These are phyloP conservation scores for Kwoniella botswanensis DNA, from an alignment of 768 basidiomycete species.

Conservation along the genomic window DNA sequence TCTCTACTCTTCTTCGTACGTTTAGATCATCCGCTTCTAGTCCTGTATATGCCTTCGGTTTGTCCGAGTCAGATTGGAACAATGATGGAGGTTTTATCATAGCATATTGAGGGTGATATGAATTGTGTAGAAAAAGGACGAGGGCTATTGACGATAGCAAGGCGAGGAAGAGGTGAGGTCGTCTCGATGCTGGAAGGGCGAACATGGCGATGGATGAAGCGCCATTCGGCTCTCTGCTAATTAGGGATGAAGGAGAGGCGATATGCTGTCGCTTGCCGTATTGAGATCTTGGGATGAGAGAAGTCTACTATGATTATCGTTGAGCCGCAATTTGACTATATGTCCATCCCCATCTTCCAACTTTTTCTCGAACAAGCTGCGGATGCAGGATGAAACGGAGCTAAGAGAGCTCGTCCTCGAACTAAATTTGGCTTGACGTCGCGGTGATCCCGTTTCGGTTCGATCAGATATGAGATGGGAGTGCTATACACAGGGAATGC, in stretches of 20 bases:
- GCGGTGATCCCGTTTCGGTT: background rate
- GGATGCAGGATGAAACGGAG: constrained; percentile 8
- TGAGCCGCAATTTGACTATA: background rate
- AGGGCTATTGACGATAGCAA: constrained; percentile 26
- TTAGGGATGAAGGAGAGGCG: no score
- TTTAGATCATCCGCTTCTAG: constrained; percentile 18
- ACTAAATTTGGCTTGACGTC: background rate
- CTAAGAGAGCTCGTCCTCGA: background rate
- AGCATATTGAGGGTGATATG: constrained; percentile 20
- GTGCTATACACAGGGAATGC: background rate
- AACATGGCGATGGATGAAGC: constrained; percentile 19
- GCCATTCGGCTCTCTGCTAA: background rate
- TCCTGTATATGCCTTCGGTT: background rate
- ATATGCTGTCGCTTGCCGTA: no score
- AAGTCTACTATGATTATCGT: background rate
- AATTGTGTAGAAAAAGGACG: constrained; percentile 28
- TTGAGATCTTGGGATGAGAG: no score
- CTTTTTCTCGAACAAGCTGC: background rate
- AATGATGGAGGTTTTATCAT: constrained; percentile 13
- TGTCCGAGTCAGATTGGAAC: background rate
- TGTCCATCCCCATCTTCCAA: background rate
- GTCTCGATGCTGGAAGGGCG: constrained; percentile 19
- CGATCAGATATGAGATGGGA: background rate
- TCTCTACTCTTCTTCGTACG: constrained; percentile 26
- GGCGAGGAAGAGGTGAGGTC: constrained; percentile 31